Percentiles rank a stretch among this genome's conserved stretches.
Conservation (phyloP, 257 asterid genomes). For the Solanum ossicruentum region DNA sequence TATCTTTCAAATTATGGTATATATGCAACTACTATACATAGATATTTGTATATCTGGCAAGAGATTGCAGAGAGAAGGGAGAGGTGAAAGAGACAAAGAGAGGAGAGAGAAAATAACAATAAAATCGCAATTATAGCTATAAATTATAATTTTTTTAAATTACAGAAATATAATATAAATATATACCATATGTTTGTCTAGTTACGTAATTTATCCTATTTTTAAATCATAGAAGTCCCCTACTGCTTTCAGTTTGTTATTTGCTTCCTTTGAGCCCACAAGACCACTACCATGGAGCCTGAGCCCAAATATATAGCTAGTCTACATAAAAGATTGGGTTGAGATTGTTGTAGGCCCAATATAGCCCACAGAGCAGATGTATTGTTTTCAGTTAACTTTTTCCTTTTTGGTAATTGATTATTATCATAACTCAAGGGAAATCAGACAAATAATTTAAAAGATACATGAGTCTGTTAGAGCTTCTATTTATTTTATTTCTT, state of each 20-base stretch:
- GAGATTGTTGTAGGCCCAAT: neutral
- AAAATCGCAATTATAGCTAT: too few relatives aligned
- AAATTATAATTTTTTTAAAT: too few relatives aligned
- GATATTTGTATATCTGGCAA: too few relatives aligned
- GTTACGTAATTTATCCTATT: too few relatives aligned
- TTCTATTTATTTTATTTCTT: neutral
- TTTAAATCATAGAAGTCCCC: neutral
- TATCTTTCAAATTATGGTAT: too few relatives aligned
- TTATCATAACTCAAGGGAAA: neutral
- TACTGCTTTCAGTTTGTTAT: neutral
- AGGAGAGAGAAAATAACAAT: too few relatives aligned
- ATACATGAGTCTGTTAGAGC: neutral
- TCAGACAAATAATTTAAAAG: neutral
- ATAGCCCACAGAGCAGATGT: neutral
- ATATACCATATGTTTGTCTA: too few relatives aligned
- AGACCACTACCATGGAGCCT: neutral
- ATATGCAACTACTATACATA: too few relatives aligned
- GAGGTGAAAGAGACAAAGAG: too few relatives aligned
- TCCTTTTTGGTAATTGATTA: neutral
- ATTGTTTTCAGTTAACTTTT: neutral
- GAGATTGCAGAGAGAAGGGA: too few relatives aligned
- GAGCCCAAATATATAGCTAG: neutral
- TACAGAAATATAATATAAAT: too few relatives aligned
- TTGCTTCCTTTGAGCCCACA: constrained; percentile 1
- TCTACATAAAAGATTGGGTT: neutral